Evolutionary conservation across 2,329 filamentous ascomycete species (phyloP).

Genomic region (Colletotrichum chlorophyti): DNA sequence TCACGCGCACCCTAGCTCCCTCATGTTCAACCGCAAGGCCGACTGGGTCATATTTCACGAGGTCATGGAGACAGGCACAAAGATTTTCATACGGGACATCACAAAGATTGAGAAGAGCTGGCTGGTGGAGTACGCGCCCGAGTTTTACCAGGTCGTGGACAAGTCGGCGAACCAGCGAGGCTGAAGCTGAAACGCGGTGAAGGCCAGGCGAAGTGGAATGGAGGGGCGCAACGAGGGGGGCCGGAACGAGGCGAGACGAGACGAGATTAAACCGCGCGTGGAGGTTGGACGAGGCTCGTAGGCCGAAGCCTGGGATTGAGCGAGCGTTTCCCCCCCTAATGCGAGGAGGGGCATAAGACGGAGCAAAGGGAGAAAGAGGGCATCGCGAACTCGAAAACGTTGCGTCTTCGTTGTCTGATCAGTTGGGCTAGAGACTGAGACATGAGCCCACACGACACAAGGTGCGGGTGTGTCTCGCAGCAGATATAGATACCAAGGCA

Average conservation of each 20-base stretch:
- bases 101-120: slow-evolving; percentile 95
- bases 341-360: background rate
- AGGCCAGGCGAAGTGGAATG: background rate
- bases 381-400: background rate
- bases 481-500: slow-evolving; percentile 6
- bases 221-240: background rate
- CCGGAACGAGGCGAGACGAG: slow-evolving; percentile 5
- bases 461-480: background rate
- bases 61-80: slow-evolving; percentile 85
- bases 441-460: background rate
- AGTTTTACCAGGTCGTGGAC: slow-evolving; percentile 73
- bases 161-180: slow-evolving; percentile 31
- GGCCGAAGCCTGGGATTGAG: background rate
- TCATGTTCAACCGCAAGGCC: slow-evolving; percentile 96
- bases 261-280: slow-evolving; percentile 4
- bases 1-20: slow-evolving; percentile 87
- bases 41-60: slow-evolving; percentile 98
- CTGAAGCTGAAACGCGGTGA: slow-evolving; percentile 19
- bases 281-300: background rate
- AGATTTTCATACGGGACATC: slow-evolving; percentile 89
- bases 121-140: slow-evolving; percentile 86
- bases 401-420: too few species aligned
- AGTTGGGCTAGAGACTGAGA: too few species aligned
- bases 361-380: background rate
- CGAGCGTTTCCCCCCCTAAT: background rate